A percentile compares a stretch with the other conserved stretches of the same genome.
phyloP scores from a whole-genome alignment of 2,329 filamentous ascomycete genomes.

The Diaporthe amygdali region DNA sequence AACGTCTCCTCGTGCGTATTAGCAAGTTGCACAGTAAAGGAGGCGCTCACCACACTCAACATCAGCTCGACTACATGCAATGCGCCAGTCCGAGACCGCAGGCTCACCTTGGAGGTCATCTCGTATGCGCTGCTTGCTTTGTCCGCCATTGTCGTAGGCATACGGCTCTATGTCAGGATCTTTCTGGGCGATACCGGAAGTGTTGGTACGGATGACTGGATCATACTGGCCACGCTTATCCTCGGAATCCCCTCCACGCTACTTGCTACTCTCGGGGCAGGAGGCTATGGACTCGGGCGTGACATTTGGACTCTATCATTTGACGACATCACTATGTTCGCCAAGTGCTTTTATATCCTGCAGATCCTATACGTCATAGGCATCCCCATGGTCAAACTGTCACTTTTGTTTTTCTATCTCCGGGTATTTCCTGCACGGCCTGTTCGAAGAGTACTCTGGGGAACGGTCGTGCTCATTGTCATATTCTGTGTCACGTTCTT shows the following conservation, averaged over 20 bases:
- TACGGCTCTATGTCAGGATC: constrained; percentile 26
- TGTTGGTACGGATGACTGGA: constrained; percentile 28
- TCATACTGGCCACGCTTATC: constrained; percentile 22
- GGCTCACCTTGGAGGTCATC: background rate
- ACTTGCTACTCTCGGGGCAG: constrained; percentile 17
- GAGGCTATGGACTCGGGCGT: constrained; percentile 30
- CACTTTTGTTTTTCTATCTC: constrained; percentile 22
- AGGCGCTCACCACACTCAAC: constrained; percentile 4
- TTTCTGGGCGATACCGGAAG: constrained; percentile 10
- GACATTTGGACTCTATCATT: constrained; percentile 35
- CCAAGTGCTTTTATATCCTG: constrained; percentile 31
- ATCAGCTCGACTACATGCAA: background rate
- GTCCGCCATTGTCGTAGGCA: background rate
- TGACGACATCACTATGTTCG: constrained; percentile 32
- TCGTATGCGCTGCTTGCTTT: constrained; percentile 11
- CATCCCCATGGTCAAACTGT: constrained; percentile 17
- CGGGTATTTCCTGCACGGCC: constrained; percentile 10
- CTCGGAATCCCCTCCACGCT: constrained; percentile 25
- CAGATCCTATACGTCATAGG: constrained; percentile 25
- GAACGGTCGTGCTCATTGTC: background rate
- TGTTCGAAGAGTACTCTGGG: constrained; percentile 13
- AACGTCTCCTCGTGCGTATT: constrained; percentile 5
- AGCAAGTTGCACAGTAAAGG: constrained; percentile 16
- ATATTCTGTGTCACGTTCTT: constrained; percentile 36
- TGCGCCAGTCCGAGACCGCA: background rate